Evolutionary conservation across 352 stramenopile genomes (phyloP).

Genomic region (Phytophthora fragariae): DNA sequence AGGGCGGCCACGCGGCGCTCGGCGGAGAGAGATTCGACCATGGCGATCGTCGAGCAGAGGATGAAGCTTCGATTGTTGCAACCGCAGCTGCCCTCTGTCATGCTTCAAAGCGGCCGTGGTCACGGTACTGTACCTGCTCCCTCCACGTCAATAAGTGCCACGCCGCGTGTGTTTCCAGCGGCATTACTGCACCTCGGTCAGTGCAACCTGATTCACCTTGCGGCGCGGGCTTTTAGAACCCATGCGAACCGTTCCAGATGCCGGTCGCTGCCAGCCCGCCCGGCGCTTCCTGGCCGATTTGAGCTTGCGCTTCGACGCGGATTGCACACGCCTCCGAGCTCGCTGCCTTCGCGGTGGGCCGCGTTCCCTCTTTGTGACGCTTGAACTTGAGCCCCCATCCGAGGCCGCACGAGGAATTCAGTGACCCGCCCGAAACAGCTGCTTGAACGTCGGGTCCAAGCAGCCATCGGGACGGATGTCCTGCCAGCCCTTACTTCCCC

Average conservation of each 20-base stretch:
- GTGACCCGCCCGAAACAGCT: conserved; percentile 29
- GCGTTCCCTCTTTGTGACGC: conserved; percentile 24
- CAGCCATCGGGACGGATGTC: conserved; percentile 26
- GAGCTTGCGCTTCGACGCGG: conserved; percentile 8
- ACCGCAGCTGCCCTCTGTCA: not conserved
- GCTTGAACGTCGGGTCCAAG: conserved; percentile 30
- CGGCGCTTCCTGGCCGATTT: conserved; percentile 23
- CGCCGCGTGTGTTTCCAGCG: not conserved
- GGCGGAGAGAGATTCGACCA: too few species aligned
- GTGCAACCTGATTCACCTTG: conserved; percentile 1
- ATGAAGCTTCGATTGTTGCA: not conserved
- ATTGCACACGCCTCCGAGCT: conserved; percentile 1
- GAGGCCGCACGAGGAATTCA: conserved; percentile 10
- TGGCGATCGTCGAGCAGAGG: not conserved
- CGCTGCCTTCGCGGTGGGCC: not conserved
- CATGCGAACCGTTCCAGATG: conserved; percentile 6
- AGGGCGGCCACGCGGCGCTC: not conserved
- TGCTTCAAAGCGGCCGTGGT: not conserved
- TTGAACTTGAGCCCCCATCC: conserved; percentile 37
- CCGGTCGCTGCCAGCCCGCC: not conserved
- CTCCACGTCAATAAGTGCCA: not conserved
- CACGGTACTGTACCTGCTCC: not conserved
- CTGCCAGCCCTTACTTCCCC: not conserved
- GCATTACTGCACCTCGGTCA: not conserved
- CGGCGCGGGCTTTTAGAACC: conserved; percentile 15